phyloP scores from a whole-genome alignment of 192 early-diverging fungal genomes.

The Coemansia sp. region DNA sequence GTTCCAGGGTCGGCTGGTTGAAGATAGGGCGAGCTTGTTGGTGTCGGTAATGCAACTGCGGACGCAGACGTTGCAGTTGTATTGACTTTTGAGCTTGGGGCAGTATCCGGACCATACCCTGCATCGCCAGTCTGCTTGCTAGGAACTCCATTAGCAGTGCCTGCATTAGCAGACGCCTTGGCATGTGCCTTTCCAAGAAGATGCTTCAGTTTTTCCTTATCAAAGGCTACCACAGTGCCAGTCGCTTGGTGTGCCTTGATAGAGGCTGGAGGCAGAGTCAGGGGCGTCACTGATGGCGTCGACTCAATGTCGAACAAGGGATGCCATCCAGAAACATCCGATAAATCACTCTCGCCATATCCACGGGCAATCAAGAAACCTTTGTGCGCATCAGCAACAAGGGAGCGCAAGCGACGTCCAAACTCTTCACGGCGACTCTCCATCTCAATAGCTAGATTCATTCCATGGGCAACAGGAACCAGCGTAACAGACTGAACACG shows the following conservation, averaged over 20 bases:
- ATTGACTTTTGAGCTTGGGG: not conserved
- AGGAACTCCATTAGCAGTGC: not conserved
- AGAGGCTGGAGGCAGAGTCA: constrained; percentile 27
- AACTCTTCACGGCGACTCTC: constrained; percentile 30
- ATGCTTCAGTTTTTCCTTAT: constrained; percentile 36
- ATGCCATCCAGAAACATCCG: constrained; percentile 17
- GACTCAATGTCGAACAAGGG: constrained; percentile 39
- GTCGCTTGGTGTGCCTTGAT: not conserved
- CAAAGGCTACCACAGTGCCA: constrained; percentile 24
- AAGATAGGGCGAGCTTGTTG: constrained; percentile 28
- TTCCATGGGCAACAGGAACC: constrained; percentile 16
- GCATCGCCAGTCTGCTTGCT: not conserved
- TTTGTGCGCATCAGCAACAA: constrained; percentile 17
- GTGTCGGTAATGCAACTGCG: constrained; percentile 18
- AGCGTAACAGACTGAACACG: constrained; percentile 43
- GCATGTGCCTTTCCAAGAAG: constrained; percentile 14
- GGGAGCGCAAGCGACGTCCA: constrained; percentile 7
- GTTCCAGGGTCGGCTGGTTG: not conserved
- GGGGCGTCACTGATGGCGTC: constrained; percentile 14
- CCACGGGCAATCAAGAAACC: constrained; percentile 29
- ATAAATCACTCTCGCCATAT: constrained; percentile 5
- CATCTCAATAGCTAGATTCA: constrained; percentile 34
- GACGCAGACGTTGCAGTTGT: not conserved
- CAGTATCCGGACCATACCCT: not conserved
- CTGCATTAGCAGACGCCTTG: not conserved